Evolutionary conservation across 208 protist genomes (phyloP).

Genomic region (Wallacemonas rigidus): DNA sequence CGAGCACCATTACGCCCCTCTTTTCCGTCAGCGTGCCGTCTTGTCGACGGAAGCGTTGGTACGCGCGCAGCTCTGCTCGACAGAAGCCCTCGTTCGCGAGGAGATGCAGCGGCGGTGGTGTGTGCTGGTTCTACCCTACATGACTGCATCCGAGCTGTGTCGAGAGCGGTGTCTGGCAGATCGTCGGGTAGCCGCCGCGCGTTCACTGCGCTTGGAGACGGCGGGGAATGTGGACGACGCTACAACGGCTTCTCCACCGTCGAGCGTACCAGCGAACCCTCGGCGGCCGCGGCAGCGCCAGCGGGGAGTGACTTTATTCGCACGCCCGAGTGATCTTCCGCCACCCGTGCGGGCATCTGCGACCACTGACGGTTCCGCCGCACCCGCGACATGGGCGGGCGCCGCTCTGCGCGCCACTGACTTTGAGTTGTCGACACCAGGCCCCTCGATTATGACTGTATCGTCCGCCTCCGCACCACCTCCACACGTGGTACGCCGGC

Average conservation of each 20-base stretch:
- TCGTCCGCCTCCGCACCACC: background rate
- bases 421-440: constrained; percentile 2
- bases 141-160: background rate
- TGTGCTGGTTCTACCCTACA: background rate
- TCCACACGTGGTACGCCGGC: too few species aligned
- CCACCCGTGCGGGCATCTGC: background rate
- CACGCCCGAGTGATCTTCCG: background rate
- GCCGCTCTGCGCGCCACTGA: background rate
- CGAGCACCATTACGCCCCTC: background rate
- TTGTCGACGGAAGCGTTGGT: background rate
- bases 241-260: too few species aligned
- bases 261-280: too few species aligned
- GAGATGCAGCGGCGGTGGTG: constrained; percentile 3
- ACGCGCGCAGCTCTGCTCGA: background rate
- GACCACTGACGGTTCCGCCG: background rate
- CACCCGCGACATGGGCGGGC: background rate
- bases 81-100: background rate
- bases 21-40: background rate
- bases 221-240: too few species aligned
- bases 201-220: too few species aligned
- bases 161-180: background rate
- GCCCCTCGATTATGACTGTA: background rate
- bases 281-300: background rate
- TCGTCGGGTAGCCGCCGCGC: too few species aligned
- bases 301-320: background rate